A percentile compares a stretch with the other conserved stretches of the same genome.
These are phyloP conservation scores for Allium sativum DNA, from an alignment of 106 monocot species.

Conservation along the genomic window DNA sequence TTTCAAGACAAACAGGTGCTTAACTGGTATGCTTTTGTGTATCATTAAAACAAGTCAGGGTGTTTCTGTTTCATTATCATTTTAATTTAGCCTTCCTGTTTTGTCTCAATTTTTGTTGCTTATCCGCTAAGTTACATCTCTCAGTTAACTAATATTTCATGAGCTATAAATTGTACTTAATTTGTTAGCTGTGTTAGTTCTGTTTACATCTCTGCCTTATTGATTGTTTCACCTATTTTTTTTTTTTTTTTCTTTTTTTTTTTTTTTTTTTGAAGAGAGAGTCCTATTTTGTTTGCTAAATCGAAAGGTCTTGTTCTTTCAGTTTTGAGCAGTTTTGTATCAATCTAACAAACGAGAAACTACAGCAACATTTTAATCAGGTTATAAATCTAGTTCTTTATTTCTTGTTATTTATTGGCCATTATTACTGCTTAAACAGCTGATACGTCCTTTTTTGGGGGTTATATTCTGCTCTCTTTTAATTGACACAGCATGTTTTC, in stretches of 20 bases:
- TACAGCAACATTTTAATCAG: constrained; percentile 60
- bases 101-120: background rate
- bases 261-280: too few relatives aligned
- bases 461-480: background rate
- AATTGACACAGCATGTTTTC: constrained; percentile 71
- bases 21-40: constrained; percentile 46
- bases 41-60: constrained; percentile 4
- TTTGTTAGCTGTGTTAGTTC: too few relatives aligned
- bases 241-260: too few relatives aligned
- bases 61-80: background rate
- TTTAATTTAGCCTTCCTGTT: background rate
- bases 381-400: constrained; percentile 8
- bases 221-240: too few relatives aligned
- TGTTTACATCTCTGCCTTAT: too few relatives aligned
- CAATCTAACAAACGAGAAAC: constrained; percentile 54
- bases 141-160: background rate
- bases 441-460: background rate
- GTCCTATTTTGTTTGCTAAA: background rate
- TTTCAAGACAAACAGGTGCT: constrained; percentile 79
- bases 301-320: constrained; percentile 2
- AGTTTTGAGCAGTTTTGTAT: constrained; percentile 62
- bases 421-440: background rate
- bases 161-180: too few relatives aligned
- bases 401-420: constrained; percentile 1
- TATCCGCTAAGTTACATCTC: background rate